phyloP scores from a whole-genome alignment of 2,329 filamentous ascomycete species.

The Sporothrix variecibatus region DNA sequence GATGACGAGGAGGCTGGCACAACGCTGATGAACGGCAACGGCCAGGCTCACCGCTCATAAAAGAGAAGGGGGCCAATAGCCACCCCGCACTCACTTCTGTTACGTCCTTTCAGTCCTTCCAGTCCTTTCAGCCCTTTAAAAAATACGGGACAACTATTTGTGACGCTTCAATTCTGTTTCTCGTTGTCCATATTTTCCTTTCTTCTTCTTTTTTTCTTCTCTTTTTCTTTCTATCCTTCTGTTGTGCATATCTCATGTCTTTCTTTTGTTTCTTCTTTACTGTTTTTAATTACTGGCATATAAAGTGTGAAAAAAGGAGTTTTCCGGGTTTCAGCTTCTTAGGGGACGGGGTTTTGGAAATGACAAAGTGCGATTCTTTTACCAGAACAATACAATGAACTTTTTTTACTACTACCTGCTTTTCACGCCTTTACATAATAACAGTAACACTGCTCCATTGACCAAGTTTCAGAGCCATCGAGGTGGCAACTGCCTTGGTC shows the following conservation, averaged over 20 bases:
- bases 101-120: background rate
- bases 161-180: background rate
- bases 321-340: constrained; percentile 21
- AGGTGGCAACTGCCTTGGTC: background rate
- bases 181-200: background rate
- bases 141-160: background rate
- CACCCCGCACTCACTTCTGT: background rate
- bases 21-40: constrained; percentile 32
- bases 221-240: background rate
- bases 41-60: constrained; percentile 23
- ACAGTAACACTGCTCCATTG: background rate
- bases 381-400: background rate
- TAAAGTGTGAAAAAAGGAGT: constrained; percentile 18
- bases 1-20: constrained; percentile 34
- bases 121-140: background rate
- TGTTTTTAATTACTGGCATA: constrained; percentile 18
- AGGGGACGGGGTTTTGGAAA: constrained; percentile 13
- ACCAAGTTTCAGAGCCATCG: background rate
- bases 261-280: background rate
- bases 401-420: background rate
- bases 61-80: background rate
- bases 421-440: background rate
- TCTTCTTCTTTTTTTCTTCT: background rate
- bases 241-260: constrained; percentile 14
- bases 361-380: constrained; percentile 8